Conservation (phyloP, 2,329 filamentous ascomycete species). For the Sporothrix mexicana region DNA sequence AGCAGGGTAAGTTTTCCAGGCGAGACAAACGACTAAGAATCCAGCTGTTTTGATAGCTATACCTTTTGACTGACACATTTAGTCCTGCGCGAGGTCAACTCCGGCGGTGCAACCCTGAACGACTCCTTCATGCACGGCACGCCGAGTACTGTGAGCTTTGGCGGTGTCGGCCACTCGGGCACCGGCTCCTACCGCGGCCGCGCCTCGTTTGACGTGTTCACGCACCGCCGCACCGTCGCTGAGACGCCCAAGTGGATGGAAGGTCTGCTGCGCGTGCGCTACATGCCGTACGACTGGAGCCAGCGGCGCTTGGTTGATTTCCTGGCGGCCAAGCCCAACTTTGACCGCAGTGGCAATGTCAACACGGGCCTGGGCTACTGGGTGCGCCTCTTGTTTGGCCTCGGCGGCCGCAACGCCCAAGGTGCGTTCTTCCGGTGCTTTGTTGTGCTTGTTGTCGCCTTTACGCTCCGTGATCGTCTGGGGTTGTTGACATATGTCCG, state of each 20-base stretch:
- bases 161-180: slow-evolving; percentile 81
- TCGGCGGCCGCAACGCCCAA: slow-evolving; percentile 58
- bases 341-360: slow-evolving; percentile 64
- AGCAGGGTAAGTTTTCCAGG: slow-evolving; percentile 60
- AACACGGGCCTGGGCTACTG: slow-evolving; percentile 61
- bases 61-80: slow-evolving; percentile 1
- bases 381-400: slow-evolving; percentile 55
- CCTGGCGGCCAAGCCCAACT: slow-evolving; percentile 60
- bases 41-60: too few relatives aligned
- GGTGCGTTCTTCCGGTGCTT: slow-evolving; percentile 61
- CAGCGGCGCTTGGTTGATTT: slow-evolving; percentile 54
- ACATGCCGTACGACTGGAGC: slow-evolving; percentile 63
- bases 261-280: slow-evolving; percentile 68
- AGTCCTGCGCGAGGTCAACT: slow-evolving; percentile 68
- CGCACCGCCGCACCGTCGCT: slow-evolving; percentile 62
- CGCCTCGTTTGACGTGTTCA: slow-evolving; percentile 72
- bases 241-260: slow-evolving; percentile 72
- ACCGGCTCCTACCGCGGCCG: slow-evolving; percentile 78
- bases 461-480: slow-evolving; percentile 40
- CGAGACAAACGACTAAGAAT: too few relatives aligned
- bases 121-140: slow-evolving; percentile 57
- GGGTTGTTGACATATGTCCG: slow-evolving; percentile 26
- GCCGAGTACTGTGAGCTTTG: slow-evolving; percentile 76
- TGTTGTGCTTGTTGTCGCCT: slow-evolving; percentile 47
- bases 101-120: slow-evolving; percentile 71